phyloP scores from a whole-genome alignment of 164 flowering plant species.

The Aristolochia californica region DNA sequence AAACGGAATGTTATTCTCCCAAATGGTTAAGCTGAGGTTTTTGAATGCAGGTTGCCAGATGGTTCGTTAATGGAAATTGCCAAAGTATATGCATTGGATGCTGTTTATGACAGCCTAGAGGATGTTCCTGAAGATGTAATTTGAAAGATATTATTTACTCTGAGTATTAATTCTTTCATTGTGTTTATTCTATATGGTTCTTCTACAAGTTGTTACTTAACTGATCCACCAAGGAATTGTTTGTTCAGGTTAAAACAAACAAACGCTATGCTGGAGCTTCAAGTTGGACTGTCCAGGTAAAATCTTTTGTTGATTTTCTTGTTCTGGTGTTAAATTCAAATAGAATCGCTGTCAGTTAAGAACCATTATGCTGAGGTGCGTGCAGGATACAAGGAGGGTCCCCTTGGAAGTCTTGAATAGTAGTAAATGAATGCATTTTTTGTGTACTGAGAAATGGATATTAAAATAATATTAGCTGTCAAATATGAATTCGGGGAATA shows the following conservation, averaged over 20 bases:
- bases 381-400: no score
- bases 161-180: background rate
- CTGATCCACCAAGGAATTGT: background rate
- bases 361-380: no score
- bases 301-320: background rate
- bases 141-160: background rate
- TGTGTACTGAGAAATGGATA: no score
- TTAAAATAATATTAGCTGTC: no score
- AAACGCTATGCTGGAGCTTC: conserved; percentile 87
- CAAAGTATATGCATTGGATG: conserved; percentile 87
- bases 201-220: no score
- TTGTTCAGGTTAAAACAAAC: conserved; percentile 72
- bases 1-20: no score
- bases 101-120: conserved; percentile 71
- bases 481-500: no score
- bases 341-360: no score
- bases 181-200: background rate
- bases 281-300: conserved; percentile 91
- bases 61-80: conserved; percentile 90
- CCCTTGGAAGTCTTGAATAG: no score
- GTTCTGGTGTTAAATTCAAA: no score
- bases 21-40: background rate
- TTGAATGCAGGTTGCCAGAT: conserved; percentile 64
- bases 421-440: no score
- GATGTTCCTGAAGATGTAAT: conserved; percentile 97